Conservation (phyloP, 495 filamentous ascomycete species). For the Hypomontagnella monticulosa region DNA sequence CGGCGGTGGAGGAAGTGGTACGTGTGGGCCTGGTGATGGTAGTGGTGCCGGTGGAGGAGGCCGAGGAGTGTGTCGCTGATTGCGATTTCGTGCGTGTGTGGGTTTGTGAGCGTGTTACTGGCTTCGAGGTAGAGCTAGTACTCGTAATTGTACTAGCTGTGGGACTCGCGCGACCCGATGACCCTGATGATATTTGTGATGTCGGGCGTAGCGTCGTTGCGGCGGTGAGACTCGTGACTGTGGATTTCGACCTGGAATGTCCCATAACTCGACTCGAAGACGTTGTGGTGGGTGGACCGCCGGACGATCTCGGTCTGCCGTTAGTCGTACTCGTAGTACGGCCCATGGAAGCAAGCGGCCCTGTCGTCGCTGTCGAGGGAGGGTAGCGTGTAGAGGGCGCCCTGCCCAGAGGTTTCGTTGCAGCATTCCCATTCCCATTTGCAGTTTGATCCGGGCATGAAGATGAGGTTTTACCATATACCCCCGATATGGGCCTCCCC, state of each 20-base stretch:
- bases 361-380: slow-evolving; percentile 34
- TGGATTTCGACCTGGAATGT: slow-evolving; percentile 52
- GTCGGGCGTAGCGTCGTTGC: slow-evolving; percentile 58
- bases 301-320: slow-evolving; percentile 37
- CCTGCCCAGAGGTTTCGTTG: slow-evolving; percentile 34
- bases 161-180: slow-evolving; percentile 38
- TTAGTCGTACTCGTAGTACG: slow-evolving; percentile 32
- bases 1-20: slow-evolving; percentile 7
- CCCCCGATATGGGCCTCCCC: slow-evolving; percentile 22
- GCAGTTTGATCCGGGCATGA: slow-evolving; percentile 18
- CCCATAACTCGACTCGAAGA: slow-evolving; percentile 16
- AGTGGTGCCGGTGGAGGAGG: too few species aligned
- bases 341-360: slow-evolving; percentile 30
- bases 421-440: slow-evolving; percentile 4
- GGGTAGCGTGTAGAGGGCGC: slow-evolving; percentile 34
- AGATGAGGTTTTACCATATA: slow-evolving; percentile 25
- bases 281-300: slow-evolving; percentile 25
- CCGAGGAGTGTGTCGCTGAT: too few species aligned
- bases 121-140: slow-evolving; percentile 18
- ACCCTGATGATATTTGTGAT: slow-evolving; percentile 37
- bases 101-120: slow-evolving; percentile 35
- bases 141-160: slow-evolving; percentile 36
- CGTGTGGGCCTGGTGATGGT: too few species aligned
- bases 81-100: slow-evolving; percentile 26
- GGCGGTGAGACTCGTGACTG: slow-evolving; percentile 53